These are phyloP conservation scores for Hibiscus syriacus DNA, from an alignment of 345 rosid genomes.

Conservation along the genomic window DNA sequence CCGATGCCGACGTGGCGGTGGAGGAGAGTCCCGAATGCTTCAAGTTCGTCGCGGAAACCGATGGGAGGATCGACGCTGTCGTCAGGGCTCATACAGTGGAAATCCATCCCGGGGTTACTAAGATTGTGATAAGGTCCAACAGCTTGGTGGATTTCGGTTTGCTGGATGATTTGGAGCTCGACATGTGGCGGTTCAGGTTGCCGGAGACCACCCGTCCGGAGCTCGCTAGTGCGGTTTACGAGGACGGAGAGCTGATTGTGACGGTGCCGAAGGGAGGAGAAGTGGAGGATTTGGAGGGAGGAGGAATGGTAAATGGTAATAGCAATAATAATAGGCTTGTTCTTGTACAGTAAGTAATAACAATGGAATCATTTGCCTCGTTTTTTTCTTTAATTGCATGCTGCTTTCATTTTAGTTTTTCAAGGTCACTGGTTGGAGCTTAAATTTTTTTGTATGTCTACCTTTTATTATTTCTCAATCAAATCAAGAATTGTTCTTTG, in stretches of 20 bases:
- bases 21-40: constrained; percentile 74
- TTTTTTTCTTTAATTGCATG: constrained; percentile 10
- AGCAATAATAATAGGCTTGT: constrained; percentile 57
- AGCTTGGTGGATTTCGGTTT: constrained; percentile 50
- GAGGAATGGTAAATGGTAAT: constrained; percentile 50
- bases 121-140: constrained; percentile 71
- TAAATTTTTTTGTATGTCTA: not conserved
- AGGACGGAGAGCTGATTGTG: constrained; percentile 74
- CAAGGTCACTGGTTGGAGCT: constrained; percentile 11
- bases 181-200: constrained; percentile 86
- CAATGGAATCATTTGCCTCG: not conserved
- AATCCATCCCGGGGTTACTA: constrained; percentile 83
- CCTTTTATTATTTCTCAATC: constrained; percentile 17
- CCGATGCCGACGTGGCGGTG: constrained; percentile 75
- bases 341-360: constrained; percentile 62
- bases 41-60: constrained; percentile 77
- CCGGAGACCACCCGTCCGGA: constrained; percentile 85
- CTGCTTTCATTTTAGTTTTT: constrained; percentile 18
- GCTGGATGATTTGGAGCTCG: constrained; percentile 69
- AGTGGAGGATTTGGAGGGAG: too few species aligned
- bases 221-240: constrained; percentile 68
- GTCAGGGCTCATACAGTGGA: constrained; percentile 73
- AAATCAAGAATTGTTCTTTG: constrained; percentile 19
- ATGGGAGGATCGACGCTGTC: constrained; percentile 47
- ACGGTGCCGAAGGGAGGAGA: constrained; percentile 73